A percentile compares a stretch with the other conserved stretches of the same genome.
These are phyloP conservation scores for Usnea hakonensis DNA, from an alignment of 495 filamentous ascomycete genomes.

Conservation along the genomic window DNA sequence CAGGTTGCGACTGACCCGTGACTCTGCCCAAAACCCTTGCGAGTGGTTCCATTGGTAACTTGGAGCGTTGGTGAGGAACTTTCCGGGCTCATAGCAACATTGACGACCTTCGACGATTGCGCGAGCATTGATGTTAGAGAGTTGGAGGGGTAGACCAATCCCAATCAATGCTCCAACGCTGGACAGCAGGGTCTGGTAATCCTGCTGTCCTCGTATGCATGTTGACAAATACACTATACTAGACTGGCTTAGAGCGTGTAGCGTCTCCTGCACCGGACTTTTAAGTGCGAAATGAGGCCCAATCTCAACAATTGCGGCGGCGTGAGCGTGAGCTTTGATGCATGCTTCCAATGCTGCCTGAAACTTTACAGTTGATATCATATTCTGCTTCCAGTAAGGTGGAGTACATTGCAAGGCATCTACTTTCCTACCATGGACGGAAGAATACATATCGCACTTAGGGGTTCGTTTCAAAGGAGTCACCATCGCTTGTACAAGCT, in stretches of 20 bases:
- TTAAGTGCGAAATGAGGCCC: slow-evolving; percentile 51
- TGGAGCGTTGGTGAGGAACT: slow-evolving; percentile 27
- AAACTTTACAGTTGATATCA: slow-evolving; percentile 29
- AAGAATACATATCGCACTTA: slow-evolving; percentile 18
- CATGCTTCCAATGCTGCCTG: slow-evolving; percentile 15
- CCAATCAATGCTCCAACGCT: slow-evolving; percentile 20
- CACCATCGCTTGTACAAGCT: slow-evolving; percentile 1
- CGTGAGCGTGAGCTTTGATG: background rate
- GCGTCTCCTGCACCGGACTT: slow-evolving; percentile 30
- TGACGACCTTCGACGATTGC: background rate
- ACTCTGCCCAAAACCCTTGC: slow-evolving; percentile 38
- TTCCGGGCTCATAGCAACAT: slow-evolving; percentile 1
- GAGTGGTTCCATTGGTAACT: slow-evolving; percentile 46
- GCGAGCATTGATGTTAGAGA: slow-evolving; percentile 15
- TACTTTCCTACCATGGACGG: slow-evolving; percentile 4
- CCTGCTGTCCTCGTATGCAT: slow-evolving; percentile 14
- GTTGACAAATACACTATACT: slow-evolving; percentile 8
- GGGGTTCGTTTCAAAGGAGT: background rate
- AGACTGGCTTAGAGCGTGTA: background rate
- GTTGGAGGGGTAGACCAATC: slow-evolving; percentile 11
- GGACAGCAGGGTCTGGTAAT: slow-evolving; percentile 17
- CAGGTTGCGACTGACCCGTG: slow-evolving; percentile 39
- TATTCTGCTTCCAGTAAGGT: slow-evolving; percentile 20
- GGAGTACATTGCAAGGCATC: slow-evolving; percentile 3
- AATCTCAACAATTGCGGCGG: slow-evolving; percentile 36